phyloP scores from a whole-genome alignment of 768 basidiomycete genomes.

The Lentinula sp. region DNA sequence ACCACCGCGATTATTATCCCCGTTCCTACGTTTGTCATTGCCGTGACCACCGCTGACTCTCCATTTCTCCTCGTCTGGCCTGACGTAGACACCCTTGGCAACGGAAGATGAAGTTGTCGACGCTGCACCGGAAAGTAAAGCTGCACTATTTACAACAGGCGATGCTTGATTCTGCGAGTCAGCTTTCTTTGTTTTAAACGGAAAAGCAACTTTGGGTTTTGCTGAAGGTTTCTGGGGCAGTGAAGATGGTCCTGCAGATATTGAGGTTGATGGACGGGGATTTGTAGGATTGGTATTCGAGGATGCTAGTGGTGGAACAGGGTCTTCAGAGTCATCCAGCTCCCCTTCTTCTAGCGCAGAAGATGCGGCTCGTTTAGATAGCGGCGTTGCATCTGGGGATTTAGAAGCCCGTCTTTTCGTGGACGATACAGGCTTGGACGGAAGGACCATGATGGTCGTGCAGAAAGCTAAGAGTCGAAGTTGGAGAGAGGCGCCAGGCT shows the following conservation, averaged over 20 bases:
- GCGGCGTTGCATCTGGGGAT: constrained; percentile 43
- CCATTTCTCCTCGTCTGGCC: constrained; percentile 37
- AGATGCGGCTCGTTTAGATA: constrained; percentile 49
- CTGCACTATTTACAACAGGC: background rate
- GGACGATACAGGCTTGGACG: constrained; percentile 10
- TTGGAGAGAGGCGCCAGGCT: background rate
- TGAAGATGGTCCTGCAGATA: background rate
- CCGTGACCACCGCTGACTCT: constrained; percentile 21
- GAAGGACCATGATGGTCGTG: background rate
- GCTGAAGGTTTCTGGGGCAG: constrained; percentile 25
- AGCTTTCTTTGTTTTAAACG: constrained; percentile 58
- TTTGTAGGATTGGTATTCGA: constrained; percentile 16
- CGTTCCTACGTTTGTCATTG: constrained; percentile 28
- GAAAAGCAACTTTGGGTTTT: constrained; percentile 61
- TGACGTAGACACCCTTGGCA: constrained; percentile 24
- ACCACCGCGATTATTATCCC: constrained; percentile 11
- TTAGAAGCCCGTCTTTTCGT: constrained; percentile 56
- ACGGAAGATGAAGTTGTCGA: background rate
- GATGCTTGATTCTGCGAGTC: constrained; percentile 14
- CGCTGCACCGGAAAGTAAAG: constrained; percentile 3
- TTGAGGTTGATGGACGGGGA: background rate
- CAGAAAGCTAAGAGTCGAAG: background rate
- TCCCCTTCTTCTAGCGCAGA: constrained; percentile 83
- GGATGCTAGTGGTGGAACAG: constrained; percentile 12
- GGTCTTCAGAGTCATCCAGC: constrained; percentile 47